Evolutionary conservation across 192 early-diverging fungal species (phyloP), one percentile per base, ranked within the genome.

Genomic region (Podila minutissima): DNA sequence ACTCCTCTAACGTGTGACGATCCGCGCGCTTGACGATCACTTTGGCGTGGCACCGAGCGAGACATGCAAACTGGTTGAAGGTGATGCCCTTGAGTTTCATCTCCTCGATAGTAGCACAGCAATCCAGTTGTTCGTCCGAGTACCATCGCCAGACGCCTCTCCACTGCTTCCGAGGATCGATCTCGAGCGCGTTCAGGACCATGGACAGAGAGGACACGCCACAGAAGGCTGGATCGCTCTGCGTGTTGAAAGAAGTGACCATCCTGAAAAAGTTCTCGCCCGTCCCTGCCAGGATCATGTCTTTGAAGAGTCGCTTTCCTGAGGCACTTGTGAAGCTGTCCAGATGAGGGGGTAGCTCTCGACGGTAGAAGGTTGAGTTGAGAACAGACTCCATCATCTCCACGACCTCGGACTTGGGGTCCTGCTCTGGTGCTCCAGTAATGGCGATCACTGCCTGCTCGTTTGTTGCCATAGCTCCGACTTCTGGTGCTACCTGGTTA

Each of bases 161-260:
- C 97, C 97, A 98, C 19, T 87, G 85, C 49, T 90, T 85, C 20
- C 92, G 87, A 2, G 96, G 96, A 75, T 97, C 95, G 13, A 98
- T 94, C 67, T 94, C 93, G 37, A 98, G 86, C 7, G 97, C 94
- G 74, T 98, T 98, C 12, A 98, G 86, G 3, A 98, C 96, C 92
- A 97, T 97, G 59, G 95, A 93, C 68, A 97, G 83, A 29, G 95
- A 95, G 74, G 94, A 93, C 7, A 95, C 92, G 2, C 96, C 97
- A 84, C 97, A 98, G 46, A 77, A 94, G 22, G 92, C 94, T 0
- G 96, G 96, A 67, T 97, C 95, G 37, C 91, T 92, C 86, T 98
- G 97, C 57, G 92, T 94, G 19, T 94, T 93, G 76, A 97, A 96
- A 74, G 95, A 93, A 1, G 92, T 94, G 35, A 91, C 90, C 28